Evolutionary conservation across 352 stramenopile genomes (phyloP).

Genomic region (Pythium myriotylum): DNA sequence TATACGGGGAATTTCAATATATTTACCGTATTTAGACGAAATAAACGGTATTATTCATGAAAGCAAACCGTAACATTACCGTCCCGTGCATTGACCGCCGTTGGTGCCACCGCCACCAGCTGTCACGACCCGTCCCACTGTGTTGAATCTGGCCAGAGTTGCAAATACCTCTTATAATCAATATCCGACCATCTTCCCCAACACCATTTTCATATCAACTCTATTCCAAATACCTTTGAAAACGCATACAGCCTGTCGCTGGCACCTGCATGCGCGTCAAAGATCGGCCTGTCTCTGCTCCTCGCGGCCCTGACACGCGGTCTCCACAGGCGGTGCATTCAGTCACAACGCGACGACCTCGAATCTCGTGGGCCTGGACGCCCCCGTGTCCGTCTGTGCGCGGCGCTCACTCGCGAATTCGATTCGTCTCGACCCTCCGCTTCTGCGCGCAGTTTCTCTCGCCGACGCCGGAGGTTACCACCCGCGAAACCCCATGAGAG

Average conservation of each 20-base stretch:
- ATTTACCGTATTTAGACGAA: conserved; percentile 1
- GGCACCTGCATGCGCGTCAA: not conserved
- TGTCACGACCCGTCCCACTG: not conserved
- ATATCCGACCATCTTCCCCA: not conserved
- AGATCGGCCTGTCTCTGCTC: not conserved
- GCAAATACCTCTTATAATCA: not conserved
- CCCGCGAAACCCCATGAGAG: conserved; percentile 8
- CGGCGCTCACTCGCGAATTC: conserved; percentile 21
- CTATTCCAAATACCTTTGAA: not conserved
- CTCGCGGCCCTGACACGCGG: not conserved
- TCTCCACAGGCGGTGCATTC: conserved; percentile 5
- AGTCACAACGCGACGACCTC: conserved; percentile 11
- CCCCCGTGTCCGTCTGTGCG: too few relatives aligned
- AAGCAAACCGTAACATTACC: not conserved
- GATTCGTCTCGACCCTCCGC: conserved; percentile 1
- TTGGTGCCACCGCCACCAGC: conserved; percentile 6
- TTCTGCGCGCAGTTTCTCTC: not conserved
- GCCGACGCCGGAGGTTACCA: conserved; percentile 3
- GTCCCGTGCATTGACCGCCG: not conserved
- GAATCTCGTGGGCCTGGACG: not conserved
- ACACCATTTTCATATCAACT: not conserved
- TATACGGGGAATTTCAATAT: not conserved
- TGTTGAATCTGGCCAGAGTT: not conserved
- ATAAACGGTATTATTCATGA: not conserved
- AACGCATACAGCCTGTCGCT: not conserved